These are phyloP conservation scores for Akanthomyces dipterigenus DNA, from an alignment of 2,329 filamentous ascomycete species.

Conservation along the genomic window DNA sequence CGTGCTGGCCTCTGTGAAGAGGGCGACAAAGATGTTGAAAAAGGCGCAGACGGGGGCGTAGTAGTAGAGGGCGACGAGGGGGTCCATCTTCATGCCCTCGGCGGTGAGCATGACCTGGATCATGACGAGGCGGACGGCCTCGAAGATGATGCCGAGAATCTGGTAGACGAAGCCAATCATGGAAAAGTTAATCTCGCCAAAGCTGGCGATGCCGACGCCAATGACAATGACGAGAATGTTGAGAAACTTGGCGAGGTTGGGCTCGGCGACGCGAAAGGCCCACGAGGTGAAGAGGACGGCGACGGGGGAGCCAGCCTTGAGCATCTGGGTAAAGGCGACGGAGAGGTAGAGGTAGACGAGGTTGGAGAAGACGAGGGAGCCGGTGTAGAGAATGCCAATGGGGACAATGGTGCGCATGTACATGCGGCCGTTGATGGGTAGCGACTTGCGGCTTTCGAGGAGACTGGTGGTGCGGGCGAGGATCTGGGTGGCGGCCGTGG, in stretches of 20 bases:
- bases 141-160: conserved; percentile 68
- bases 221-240: conserved; percentile 47
- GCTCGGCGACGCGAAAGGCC: conserved; percentile 46
- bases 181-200: conserved; percentile 64
- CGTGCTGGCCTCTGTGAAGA: conserved; percentile 60
- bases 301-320: conserved; percentile 62
- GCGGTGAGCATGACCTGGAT: conserved; percentile 74
- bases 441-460: conserved; percentile 55
- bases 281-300: conserved; percentile 61
- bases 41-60: conserved; percentile 77
- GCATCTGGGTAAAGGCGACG: conserved; percentile 65
- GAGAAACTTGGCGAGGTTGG: conserved; percentile 36
- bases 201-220: conserved; percentile 45
- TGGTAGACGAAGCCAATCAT: conserved; percentile 62
- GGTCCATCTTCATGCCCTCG: conserved; percentile 78
- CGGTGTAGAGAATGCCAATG: conserved; percentile 59
- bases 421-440: conserved; percentile 53
- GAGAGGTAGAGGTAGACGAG: conserved; percentile 61
- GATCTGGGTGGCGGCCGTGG: conserved; percentile 58
- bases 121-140: conserved; percentile 77
- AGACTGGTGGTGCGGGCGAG: conserved; percentile 57
- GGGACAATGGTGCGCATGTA: conserved; percentile 59
- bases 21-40: conserved; percentile 68
- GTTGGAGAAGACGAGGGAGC: conserved; percentile 60
- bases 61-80: conserved; percentile 82